A percentile compares a stretch with the other conserved stretches of the same genome.
Evolutionary conservation across 805 yeast species (phyloP).

Genomic region (Yamadazyma scolyti): DNA sequence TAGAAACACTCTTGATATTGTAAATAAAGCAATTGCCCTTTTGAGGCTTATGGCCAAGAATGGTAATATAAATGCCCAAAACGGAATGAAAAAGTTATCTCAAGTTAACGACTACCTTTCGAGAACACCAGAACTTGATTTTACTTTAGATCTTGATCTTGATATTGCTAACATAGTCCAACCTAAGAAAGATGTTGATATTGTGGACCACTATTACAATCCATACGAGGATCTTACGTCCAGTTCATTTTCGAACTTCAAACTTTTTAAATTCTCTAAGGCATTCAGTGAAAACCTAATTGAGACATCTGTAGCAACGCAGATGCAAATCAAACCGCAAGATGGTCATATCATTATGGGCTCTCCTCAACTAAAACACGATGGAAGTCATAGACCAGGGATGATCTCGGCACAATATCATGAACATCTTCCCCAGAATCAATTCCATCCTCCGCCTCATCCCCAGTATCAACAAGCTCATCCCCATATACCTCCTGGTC

Average conservation of each 20-base stretch:
- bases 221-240: conserved; percentile 11
- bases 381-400: too few species aligned
- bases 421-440: too few species aligned
- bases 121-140: conserved; percentile 20
- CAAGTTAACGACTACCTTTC: conserved; percentile 20
- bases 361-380: too few species aligned
- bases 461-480: too few species aligned
- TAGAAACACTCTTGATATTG: conserved; percentile 10
- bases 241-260: conserved; percentile 9
- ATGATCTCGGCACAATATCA: too few species aligned
- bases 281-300: too few species aligned
- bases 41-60: conserved; percentile 30
- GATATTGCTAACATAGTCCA: conserved; percentile 12
- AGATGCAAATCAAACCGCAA: too few species aligned
- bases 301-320: too few species aligned
- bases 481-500: too few species aligned
- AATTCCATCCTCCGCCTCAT: too few species aligned
- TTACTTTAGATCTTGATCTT: conserved; percentile 17
- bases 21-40: conserved; percentile 26
- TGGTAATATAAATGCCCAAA: conserved; percentile 33
- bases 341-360: too few species aligned
- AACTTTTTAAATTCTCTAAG: conserved; percentile 9
- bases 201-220: conserved; percentile 10
- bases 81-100: conserved; percentile 24
- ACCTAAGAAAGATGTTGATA: conserved; percentile 3